These are phyloP conservation scores for Phlebiopsis flavidoalba DNA, from an alignment of 768 basidiomycete species.

Conservation along the genomic window DNA sequence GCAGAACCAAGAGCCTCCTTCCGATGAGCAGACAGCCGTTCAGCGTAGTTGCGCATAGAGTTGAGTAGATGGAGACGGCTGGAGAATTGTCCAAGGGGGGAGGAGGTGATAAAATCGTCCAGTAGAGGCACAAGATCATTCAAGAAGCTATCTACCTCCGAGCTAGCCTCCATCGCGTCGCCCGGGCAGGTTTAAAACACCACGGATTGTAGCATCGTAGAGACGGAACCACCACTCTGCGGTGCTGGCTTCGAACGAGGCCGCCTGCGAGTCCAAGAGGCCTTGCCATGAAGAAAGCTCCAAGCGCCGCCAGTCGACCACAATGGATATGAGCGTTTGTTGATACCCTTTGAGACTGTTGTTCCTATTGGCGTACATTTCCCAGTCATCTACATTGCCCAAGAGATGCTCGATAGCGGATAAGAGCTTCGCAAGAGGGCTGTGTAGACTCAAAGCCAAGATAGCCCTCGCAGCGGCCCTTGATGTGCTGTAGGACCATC, in stretches of 20 bases:
- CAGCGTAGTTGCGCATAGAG: slow-evolving; percentile 54
- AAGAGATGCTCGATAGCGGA: slow-evolving; percentile 82
- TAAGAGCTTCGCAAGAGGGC: slow-evolving; percentile 78
- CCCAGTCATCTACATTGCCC: slow-evolving; percentile 91
- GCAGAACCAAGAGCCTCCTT: neutral
- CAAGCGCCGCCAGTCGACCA: slow-evolving; percentile 86
- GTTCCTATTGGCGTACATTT: slow-evolving; percentile 88
- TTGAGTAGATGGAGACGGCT: slow-evolving; percentile 61
- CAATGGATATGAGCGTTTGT: slow-evolving; percentile 58
- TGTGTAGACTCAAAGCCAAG: slow-evolving; percentile 52
- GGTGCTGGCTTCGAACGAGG: slow-evolving; percentile 34
- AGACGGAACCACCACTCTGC: slow-evolving; percentile 90
- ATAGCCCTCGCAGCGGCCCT: slow-evolving; percentile 64
- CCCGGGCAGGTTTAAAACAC: slow-evolving; percentile 43
- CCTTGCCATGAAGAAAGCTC: slow-evolving; percentile 86
- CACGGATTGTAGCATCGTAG: slow-evolving; percentile 73
- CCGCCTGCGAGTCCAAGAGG: slow-evolving; percentile 68
- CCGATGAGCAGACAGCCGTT: slow-evolving; percentile 30
- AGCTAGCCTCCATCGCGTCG: slow-evolving; percentile 3
- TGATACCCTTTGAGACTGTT: slow-evolving; percentile 73
- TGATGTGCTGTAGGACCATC: slow-evolving; percentile 88
- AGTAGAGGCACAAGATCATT: slow-evolving; percentile 68
- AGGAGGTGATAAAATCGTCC: slow-evolving; percentile 68
- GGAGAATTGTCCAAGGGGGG: slow-evolving; percentile 81
- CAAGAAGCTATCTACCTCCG: slow-evolving; percentile 45